These are phyloP conservation scores for Pseudogymnoascus sp. DNA, from an alignment of 2,329 filamentous ascomycete species.

Conservation along the genomic window DNA sequence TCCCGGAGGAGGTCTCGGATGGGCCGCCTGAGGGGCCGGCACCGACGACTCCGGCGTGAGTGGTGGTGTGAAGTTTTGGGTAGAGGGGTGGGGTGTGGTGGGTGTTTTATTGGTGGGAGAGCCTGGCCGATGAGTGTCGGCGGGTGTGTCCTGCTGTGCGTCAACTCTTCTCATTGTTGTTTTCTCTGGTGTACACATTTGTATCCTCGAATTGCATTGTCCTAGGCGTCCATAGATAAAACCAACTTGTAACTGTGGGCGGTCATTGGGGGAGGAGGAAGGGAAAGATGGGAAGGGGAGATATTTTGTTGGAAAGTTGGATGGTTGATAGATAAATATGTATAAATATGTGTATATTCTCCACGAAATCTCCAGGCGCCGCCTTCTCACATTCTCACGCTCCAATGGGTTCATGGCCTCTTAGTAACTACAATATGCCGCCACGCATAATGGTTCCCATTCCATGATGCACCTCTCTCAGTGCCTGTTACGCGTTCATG, in stretches of 20 bases:
- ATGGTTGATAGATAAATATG: slow-evolving; percentile 4
- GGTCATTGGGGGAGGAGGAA: neutral
- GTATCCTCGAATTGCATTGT: slow-evolving; percentile 6
- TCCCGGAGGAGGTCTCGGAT: neutral
- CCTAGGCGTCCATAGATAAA: slow-evolving; percentile 2
- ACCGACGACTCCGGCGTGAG: neutral
- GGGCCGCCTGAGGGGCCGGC: neutral
- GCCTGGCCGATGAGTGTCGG: neutral
- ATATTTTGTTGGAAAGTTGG: neutral
- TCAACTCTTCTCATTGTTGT: slow-evolving; percentile 7
- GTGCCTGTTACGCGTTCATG: no score
- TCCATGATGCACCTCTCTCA: no score
- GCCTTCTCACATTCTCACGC: no score
- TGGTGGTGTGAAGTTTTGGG: neutral
- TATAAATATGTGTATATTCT: slow-evolving; percentile 6
- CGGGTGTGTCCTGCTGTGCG: neutral
- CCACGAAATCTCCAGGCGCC: neutral
- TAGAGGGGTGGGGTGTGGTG: neutral
- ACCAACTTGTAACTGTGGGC: slow-evolving; percentile 2
- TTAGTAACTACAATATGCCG: no score
- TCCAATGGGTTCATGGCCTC: no score
- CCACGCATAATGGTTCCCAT: no score
- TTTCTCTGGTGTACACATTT: slow-evolving; percentile 3
- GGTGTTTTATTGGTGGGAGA: neutral
- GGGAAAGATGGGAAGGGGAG: neutral